These are phyloP conservation scores for Arthroderma sp. DNA, from an alignment of 2,329 filamentous ascomycete species.

Conservation along the genomic window DNA sequence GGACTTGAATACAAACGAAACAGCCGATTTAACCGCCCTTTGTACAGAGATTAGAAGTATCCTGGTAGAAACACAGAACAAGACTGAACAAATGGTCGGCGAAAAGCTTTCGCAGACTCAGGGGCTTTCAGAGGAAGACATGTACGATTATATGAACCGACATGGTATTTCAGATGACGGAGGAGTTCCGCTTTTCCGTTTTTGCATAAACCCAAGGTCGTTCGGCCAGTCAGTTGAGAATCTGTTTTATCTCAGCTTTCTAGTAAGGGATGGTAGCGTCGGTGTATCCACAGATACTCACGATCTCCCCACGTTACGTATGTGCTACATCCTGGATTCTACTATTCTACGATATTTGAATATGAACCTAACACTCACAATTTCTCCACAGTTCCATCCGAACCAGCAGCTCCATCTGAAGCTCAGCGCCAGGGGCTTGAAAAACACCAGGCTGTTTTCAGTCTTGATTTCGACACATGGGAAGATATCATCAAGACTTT, in stretches of 20 bases:
- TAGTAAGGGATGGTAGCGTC: constrained; percentile 74
- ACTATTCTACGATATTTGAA: background rate
- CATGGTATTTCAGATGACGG: constrained; percentile 54
- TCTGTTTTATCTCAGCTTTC: constrained; percentile 88
- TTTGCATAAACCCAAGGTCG: constrained; percentile 76
- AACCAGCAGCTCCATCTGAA: constrained; percentile 34
- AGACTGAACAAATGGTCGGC: constrained; percentile 37
- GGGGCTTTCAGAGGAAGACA: constrained; percentile 15
- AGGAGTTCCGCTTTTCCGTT: constrained; percentile 68
- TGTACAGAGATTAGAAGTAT: constrained; percentile 61
- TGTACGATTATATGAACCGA: constrained; percentile 29
- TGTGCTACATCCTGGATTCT: constrained; percentile 26
- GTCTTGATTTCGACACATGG: constrained; percentile 78
- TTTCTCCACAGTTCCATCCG: constrained; percentile 27
- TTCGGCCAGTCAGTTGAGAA: constrained; percentile 96
- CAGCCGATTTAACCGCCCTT: constrained; percentile 64
- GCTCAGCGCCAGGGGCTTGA: constrained; percentile 41
- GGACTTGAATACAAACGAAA: constrained; percentile 63
- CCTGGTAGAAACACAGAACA: constrained; percentile 35
- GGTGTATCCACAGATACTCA: constrained; percentile 60
- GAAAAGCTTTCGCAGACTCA: constrained; percentile 25
- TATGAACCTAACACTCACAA: background rate
- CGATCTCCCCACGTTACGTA: constrained; percentile 67
- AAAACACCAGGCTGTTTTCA: constrained; percentile 76
- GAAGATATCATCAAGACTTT: constrained; percentile 62